Conservation (phyloP, 352 stramenopile species). For the Phytophthora sp. region DNA sequence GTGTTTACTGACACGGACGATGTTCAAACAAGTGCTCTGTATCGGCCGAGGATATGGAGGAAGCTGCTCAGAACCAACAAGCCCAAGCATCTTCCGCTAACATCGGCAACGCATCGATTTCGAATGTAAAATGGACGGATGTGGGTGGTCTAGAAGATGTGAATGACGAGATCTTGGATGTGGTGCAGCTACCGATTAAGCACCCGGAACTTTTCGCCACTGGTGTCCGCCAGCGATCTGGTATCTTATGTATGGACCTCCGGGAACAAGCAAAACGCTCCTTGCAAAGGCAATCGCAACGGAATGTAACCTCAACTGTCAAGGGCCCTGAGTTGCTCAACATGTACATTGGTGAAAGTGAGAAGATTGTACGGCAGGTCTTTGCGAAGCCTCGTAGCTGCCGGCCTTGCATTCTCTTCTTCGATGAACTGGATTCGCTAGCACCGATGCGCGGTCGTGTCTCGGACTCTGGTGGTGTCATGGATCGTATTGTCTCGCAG, state of each 20-base stretch:
- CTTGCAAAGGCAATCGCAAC: conserved; percentile 96
- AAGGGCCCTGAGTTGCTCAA: conserved; percentile 97
- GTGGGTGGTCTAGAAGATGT: conserved; percentile 98
- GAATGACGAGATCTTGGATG: conserved; percentile 96
- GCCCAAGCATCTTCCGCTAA: conserved; percentile 69
- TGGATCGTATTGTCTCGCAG: conserved; percentile 97
- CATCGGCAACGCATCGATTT: conserved; percentile 78
- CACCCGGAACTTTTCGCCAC: conserved; percentile 85
- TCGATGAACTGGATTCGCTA: conserved; percentile 94
- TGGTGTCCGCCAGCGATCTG: conserved; percentile 78
- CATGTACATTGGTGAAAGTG: conserved; percentile 98
- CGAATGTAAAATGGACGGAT: conserved; percentile 98
- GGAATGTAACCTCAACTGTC: conserved; percentile 96
- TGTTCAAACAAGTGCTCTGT: conserved; percentile 37
- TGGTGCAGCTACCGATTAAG: conserved; percentile 86
- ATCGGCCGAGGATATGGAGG: conserved; percentile 51
- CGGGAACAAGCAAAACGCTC: conserved; percentile 94
- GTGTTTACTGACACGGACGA: conserved; percentile 32
- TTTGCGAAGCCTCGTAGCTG: conserved; percentile 91
- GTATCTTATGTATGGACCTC: conserved; percentile 86
- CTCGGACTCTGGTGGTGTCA: conserved; percentile 91
- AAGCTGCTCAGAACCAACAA: conserved; percentile 69
- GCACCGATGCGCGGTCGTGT: conserved; percentile 89
- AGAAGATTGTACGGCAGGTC: conserved; percentile 95
- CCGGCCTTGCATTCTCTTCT: conserved; percentile 92